Conservation (phyloP, 352 stramenopile genomes). For the Thalassiosira hispida region DNA sequence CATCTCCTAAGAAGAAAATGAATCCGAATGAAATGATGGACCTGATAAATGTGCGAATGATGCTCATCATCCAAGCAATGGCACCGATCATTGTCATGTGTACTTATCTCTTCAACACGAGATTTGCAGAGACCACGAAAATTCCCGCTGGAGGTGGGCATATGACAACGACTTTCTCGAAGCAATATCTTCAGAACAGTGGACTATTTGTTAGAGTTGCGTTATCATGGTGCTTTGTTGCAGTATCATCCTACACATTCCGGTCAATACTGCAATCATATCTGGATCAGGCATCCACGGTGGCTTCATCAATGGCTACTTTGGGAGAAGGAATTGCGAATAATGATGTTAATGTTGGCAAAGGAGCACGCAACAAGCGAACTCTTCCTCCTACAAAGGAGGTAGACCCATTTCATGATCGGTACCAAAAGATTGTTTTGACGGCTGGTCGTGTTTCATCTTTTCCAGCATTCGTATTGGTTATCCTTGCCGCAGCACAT, state of each 20-base stretch:
- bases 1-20: conserved; percentile 27
- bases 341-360: background rate
- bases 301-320: conserved; percentile 26
- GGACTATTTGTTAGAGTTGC: conserved; percentile 37
- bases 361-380: background rate
- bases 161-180: conserved; percentile 29
- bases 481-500: conserved; percentile 33
- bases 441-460: conserved; percentile 27
- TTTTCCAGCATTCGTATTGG: conserved; percentile 45
- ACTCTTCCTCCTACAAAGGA: conserved; percentile 3
- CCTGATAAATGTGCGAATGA: conserved; percentile 45
- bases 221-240: conserved; percentile 44
- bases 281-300: conserved; percentile 40
- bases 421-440: conserved; percentile 38
- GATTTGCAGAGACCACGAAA: conserved; percentile 25
- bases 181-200: conserved; percentile 42
- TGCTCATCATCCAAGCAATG: conserved; percentile 46
- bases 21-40: conserved; percentile 43
- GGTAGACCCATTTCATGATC: conserved; percentile 35
- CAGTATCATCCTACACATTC: conserved; percentile 36
- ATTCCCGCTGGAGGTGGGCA: conserved; percentile 12
- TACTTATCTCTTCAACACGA: conserved; percentile 32
- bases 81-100: conserved; percentile 36
- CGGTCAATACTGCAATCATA: conserved; percentile 47
- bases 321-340: conserved; percentile 8